Conservation (phyloP, 2,329 filamentous ascomycete genomes). For the Penicillium vulpinum region DNA sequence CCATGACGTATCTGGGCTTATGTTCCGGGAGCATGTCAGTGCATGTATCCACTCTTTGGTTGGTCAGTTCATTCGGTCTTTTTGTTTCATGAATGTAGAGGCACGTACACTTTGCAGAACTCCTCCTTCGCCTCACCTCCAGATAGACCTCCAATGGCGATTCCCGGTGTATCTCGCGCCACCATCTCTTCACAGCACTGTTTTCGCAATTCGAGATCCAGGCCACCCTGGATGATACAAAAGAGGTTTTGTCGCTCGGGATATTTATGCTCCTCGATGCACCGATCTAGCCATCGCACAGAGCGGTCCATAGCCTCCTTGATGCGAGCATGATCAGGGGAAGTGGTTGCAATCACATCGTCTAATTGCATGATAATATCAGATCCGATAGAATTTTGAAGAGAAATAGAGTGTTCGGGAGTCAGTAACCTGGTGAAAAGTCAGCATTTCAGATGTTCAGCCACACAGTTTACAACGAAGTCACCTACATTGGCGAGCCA, state of each 20-base stretch:
- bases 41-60: slow-evolving; percentile 69
- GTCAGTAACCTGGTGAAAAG: slow-evolving; percentile 71
- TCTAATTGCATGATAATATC: slow-evolving; percentile 99
- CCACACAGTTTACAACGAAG: neutral
- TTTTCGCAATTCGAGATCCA: slow-evolving; percentile 81
- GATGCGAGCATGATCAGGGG: slow-evolving; percentile 83
- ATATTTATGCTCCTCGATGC: slow-evolving; percentile 83
- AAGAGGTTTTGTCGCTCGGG: slow-evolving; percentile 87
- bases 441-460: neutral
- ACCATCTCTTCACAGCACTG: slow-evolving; percentile 88
- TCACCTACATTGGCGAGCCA: slow-evolving; percentile 75
- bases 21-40: slow-evolving; percentile 79
- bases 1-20: slow-evolving; percentile 99
- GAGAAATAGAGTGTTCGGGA: slow-evolving; percentile 90
- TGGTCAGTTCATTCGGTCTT: slow-evolving; percentile 6
- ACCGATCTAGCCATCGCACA: slow-evolving; percentile 92
- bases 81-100: neutral
- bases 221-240: slow-evolving; percentile 95
- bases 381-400: slow-evolving; percentile 96
- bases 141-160: slow-evolving; percentile 91
- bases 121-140: slow-evolving; percentile 93
- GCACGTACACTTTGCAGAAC: slow-evolving; percentile 73
- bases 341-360: slow-evolving; percentile 95
- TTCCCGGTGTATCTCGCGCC: slow-evolving; percentile 84
- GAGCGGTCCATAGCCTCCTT: slow-evolving; percentile 92